phyloP scores from a whole-genome alignment of 2,329 filamentous ascomycete genomes.

The Sordariomycetes sp. region DNA sequence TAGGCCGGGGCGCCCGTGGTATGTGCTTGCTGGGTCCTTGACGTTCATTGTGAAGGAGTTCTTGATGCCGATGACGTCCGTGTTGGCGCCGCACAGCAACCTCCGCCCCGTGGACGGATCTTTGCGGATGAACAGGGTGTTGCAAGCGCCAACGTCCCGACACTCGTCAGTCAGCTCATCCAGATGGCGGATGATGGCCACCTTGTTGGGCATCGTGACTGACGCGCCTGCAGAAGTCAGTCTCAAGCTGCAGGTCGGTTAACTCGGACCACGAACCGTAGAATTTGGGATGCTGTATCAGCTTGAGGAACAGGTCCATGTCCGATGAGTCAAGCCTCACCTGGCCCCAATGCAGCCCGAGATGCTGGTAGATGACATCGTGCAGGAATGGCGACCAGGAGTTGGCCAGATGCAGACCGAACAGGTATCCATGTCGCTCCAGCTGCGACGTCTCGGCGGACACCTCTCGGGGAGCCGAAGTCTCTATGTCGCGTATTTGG shows the following conservation, averaged over 20 bases:
- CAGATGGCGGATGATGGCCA: constrained; percentile 63
- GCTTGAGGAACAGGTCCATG: constrained; percentile 35
- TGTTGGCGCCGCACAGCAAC: constrained; percentile 65
- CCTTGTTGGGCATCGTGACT: constrained; percentile 80
- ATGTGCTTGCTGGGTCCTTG: constrained; percentile 30
- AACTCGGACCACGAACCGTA: constrained; percentile 51
- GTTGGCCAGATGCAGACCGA: constrained; percentile 45
- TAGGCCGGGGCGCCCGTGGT: constrained; percentile 55
- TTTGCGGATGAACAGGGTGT: constrained; percentile 62
- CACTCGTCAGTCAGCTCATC: constrained; percentile 68
- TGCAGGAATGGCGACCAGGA: constrained; percentile 48
- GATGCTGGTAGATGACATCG: constrained; percentile 39
- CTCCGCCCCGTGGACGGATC: constrained; percentile 31
- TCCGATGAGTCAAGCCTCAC: constrained; percentile 42
- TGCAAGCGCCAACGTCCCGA: constrained; percentile 65
- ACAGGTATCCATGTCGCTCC: constrained; percentile 43
- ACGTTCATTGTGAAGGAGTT: constrained; percentile 59
- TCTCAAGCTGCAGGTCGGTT: too few species aligned
- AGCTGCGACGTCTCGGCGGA: constrained; percentile 15
- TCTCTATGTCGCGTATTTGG: too few species aligned
- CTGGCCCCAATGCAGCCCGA: constrained; percentile 42
- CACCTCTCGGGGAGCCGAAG: too few species aligned
- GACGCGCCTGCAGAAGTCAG: constrained; percentile 42
- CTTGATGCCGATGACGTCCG: constrained; percentile 69
- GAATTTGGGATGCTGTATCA: constrained; percentile 49